Percentiles rank a stretch among this genome's conserved stretches.
Evolutionary conservation across 164 flowering plant species (phyloP).

Genomic region (Nymphaea colorata): DNA sequence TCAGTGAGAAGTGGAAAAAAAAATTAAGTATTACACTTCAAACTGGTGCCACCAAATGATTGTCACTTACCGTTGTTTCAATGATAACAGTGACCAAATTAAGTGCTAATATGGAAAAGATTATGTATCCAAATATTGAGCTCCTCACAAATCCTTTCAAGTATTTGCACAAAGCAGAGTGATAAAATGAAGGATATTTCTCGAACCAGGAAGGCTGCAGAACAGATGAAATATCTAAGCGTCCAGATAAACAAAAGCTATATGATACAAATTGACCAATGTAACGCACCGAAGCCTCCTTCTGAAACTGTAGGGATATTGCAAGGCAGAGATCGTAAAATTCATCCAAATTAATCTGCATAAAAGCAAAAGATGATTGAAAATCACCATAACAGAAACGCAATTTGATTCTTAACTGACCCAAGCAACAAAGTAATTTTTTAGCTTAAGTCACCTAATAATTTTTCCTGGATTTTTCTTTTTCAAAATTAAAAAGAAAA

Average conservation of each 20-base stretch:
- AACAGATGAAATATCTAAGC: background rate
- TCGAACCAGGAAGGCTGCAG: constrained; percentile 81
- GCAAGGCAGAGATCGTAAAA: constrained; percentile 87
- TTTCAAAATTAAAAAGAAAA: too few relatives aligned
- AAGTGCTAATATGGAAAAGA: constrained; percentile 54
- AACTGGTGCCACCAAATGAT: too few relatives aligned
- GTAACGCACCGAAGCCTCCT: constrained; percentile 49
- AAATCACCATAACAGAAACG: too few relatives aligned
- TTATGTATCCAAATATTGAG: constrained; percentile 55
- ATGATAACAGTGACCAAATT: constrained; percentile 71
- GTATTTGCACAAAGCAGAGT: constrained; percentile 42
- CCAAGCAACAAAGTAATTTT: too few relatives aligned
- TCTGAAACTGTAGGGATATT: constrained; percentile 68
- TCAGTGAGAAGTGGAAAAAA: too few relatives aligned
- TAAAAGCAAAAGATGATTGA: background rate
- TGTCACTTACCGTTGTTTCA: constrained; percentile 73
- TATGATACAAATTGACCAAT: background rate
- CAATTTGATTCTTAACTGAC: too few relatives aligned
- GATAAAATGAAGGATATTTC: constrained; percentile 41
- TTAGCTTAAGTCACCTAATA: too few relatives aligned
- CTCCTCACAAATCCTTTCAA: constrained; percentile 69
- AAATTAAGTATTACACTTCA: too few relatives aligned
- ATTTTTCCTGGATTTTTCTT: too few relatives aligned
- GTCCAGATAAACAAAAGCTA: background rate
- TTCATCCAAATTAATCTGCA: constrained; percentile 83